Percentiles rank a stretch among this genome's conserved stretches.
These are phyloP conservation scores for Evernia prunastri DNA, from an alignment of 495 filamentous ascomycete genomes.

Conservation along the genomic window DNA sequence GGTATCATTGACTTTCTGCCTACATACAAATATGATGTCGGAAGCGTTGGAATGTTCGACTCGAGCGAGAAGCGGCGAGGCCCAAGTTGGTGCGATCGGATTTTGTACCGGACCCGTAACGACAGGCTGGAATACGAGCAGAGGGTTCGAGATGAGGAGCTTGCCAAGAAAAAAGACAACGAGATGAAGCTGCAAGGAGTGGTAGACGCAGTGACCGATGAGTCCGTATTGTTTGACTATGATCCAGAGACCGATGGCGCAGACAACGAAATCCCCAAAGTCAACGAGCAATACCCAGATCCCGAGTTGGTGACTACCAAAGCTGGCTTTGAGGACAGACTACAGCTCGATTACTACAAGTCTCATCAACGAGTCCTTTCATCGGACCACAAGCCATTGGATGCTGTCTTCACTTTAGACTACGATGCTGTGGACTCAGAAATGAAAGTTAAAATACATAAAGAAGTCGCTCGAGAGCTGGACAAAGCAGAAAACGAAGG, in stretches of 20 bases:
- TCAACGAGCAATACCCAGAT: slow-evolving; percentile 35
- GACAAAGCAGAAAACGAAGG: slow-evolving; percentile 92
- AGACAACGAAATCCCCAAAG: slow-evolving; percentile 57
- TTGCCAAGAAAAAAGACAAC: slow-evolving; percentile 64
- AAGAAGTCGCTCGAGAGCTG: slow-evolving; percentile 79
- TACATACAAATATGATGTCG: slow-evolving; percentile 94
- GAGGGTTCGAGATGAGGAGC: slow-evolving; percentile 55
- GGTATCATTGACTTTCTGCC: slow-evolving; percentile 83
- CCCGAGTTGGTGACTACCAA: slow-evolving; percentile 43
- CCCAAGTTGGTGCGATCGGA: slow-evolving; percentile 98
- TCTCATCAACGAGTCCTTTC: slow-evolving; percentile 84
- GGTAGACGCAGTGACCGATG: slow-evolving; percentile 62
- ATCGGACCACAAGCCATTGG: slow-evolving; percentile 92
- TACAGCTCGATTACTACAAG: slow-evolving; percentile 69
- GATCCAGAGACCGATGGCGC: slow-evolving; percentile 57
- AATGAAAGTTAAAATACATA: slow-evolving; percentile 72
- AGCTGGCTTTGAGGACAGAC: slow-evolving; percentile 53
- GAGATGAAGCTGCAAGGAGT: slow-evolving; percentile 78
- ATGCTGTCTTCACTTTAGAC: slow-evolving; percentile 68
- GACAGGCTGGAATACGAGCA: slow-evolving; percentile 66
- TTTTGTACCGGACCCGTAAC: slow-evolving; percentile 71
- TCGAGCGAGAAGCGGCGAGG: slow-evolving; percentile 87
- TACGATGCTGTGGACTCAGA: slow-evolving; percentile 81
- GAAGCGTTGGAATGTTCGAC: slow-evolving; percentile 89
- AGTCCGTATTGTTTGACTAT: slow-evolving; percentile 84